Evolutionary conservation across 768 basidiomycete species (phyloP).

Genomic region (Termitomyces sp.): DNA sequence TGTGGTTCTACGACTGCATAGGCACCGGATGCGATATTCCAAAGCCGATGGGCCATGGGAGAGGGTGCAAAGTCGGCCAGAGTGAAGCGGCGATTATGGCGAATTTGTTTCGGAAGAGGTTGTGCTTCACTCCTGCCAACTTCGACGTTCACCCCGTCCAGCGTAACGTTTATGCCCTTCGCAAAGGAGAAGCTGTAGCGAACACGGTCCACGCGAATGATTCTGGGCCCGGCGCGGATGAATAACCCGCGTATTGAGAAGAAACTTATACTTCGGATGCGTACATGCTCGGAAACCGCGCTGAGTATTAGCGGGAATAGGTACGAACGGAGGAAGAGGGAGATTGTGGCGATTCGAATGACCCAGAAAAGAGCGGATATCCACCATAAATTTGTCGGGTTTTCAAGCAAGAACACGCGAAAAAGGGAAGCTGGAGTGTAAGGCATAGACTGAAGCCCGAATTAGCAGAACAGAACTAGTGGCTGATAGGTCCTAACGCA

Average conservation of each 20-base stretch:
- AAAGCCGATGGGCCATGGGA: conserved; percentile 33
- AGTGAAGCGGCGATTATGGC: conserved; percentile 38
- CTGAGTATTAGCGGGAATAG: conserved; percentile 60
- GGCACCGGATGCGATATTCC: conserved; percentile 30
- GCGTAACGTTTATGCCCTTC: conserved; percentile 54
- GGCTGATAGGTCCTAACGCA: background rate
- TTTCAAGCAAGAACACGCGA: conserved; percentile 24
- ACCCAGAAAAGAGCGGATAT: conserved; percentile 41
- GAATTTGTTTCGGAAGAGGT: conserved; percentile 15
- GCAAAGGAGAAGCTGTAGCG: conserved; percentile 50
- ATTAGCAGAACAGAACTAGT: background rate
- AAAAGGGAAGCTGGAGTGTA: conserved; percentile 7
- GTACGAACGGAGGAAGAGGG: conserved; percentile 58
- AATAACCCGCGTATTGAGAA: conserved; percentile 76
- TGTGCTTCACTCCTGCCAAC: conserved; percentile 28
- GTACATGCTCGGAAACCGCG: conserved; percentile 55
- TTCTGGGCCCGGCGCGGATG: conserved; percentile 47
- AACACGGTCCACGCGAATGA: conserved; percentile 64
- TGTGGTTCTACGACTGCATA: conserved; percentile 50
- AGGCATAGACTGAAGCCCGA: conserved; percentile 1
- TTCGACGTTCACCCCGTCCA: conserved; percentile 57
- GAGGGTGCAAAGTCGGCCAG: conserved; percentile 42
- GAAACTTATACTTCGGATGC: conserved; percentile 67
- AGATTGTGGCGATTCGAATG: conserved; percentile 45
- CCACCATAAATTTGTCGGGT: conserved; percentile 28